phyloP scores from a whole-genome alignment of 176 grass and related monocot species.

The Carex myosuroides region DNA sequence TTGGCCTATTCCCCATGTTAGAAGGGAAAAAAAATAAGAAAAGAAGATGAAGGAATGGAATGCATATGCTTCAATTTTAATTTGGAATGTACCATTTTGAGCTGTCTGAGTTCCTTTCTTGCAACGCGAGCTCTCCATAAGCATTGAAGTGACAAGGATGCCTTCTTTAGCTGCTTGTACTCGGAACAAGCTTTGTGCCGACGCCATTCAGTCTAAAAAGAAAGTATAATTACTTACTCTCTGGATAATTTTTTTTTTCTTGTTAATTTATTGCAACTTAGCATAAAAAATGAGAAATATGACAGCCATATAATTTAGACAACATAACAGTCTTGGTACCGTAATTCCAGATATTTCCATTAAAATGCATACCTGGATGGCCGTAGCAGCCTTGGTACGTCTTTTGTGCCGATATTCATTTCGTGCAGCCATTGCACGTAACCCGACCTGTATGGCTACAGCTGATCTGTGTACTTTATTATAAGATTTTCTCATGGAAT shows the following conservation, averaged over 20 bases:
- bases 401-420: conserved; percentile 64
- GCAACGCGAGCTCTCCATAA: conserved; percentile 84
- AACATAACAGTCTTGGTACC: neutral
- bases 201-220: conserved; percentile 77
- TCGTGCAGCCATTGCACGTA: conserved; percentile 64
- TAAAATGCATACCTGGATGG: conserved; percentile 50
- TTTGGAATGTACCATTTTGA: conserved; percentile 58
- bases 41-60: neutral
- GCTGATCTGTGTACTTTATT: conserved; percentile 40
- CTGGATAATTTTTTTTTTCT: neutral
- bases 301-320: neutral
- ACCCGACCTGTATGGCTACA: conserved; percentile 61
- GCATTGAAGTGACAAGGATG: conserved; percentile 67
- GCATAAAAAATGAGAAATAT: neutral
- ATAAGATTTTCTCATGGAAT: conserved; percentile 63
- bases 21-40: neutral
- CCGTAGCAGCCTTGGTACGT: conserved; percentile 60
- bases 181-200: conserved; percentile 53
- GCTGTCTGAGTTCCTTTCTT: conserved; percentile 79
- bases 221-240: conserved; percentile 5
- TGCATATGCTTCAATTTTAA: neutral
- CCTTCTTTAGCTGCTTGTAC: conserved; percentile 69
- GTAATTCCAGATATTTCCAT: neutral
- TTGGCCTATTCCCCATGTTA: neutral
- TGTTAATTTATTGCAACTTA: neutral